These are phyloP conservation scores for Biscogniauxia mediterranea DNA, from an alignment of 2,329 filamentous ascomycete species.

Conservation along the genomic window DNA sequence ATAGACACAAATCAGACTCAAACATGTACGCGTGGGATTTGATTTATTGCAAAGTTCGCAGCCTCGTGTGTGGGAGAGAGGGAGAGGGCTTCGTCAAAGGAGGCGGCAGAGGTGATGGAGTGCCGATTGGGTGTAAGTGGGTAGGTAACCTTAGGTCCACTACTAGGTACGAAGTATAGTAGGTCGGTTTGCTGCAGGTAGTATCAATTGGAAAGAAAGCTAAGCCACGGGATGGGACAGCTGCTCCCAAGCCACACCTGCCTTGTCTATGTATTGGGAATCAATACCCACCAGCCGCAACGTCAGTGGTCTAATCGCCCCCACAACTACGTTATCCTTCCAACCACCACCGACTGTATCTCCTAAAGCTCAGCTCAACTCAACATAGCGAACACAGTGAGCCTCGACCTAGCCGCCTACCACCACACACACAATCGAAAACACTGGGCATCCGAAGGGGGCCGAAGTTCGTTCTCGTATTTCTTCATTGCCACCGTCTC, in stretches of 20 bases:
- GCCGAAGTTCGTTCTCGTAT: neutral
- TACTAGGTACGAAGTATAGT: too few species aligned
- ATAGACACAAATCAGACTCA: neutral
- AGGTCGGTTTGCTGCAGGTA: too few species aligned
- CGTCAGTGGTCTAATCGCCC: constrained; percentile 13
- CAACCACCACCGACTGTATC: neutral
- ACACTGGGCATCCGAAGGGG: neutral
- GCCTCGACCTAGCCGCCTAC: neutral
- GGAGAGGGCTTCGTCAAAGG: neutral
- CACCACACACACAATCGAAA: neutral
- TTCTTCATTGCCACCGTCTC: neutral
- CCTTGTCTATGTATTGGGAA: too few species aligned
- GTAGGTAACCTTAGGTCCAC: too few species aligned
- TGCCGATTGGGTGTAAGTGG: neutral
- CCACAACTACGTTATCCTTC: constrained; percentile 6
- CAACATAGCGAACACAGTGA: neutral
- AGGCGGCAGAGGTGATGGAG: neutral
- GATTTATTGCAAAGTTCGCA: neutral
- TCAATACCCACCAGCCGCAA: constrained; percentile 12
- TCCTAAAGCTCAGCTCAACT: constrained; percentile 3
- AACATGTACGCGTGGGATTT: neutral
- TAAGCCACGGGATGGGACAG: too few species aligned
- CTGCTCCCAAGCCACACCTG: neutral
- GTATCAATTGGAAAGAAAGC: too few species aligned
- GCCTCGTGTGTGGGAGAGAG: neutral